A percentile compares a stretch with the other conserved stretches of the same genome.
Evolutionary conservation across 1,284 basidiomycete genomes (phyloP).

Genomic region (Pascua guehoae): DNA sequence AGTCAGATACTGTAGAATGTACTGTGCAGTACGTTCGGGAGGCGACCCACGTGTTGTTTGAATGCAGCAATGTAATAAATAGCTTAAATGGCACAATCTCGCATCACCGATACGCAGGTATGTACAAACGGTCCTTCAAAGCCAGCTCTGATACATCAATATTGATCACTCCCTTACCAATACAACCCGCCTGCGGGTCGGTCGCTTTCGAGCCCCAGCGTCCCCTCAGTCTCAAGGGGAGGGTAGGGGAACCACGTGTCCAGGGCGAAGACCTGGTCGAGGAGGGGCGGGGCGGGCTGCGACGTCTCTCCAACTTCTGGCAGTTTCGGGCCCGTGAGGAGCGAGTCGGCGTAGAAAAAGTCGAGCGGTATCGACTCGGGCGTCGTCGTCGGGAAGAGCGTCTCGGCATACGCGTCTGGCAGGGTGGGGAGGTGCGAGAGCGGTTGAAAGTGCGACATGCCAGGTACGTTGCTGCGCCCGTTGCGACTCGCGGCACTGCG

Average conservation of each 20-base stretch:
- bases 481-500: neutral
- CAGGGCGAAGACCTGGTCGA: conserved; percentile 22
- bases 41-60: too few relatives aligned
- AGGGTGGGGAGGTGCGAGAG: neutral
- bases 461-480: neutral
- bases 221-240: conserved; percentile 19
- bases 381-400: neutral
- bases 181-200: too few relatives aligned
- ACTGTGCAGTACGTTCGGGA: too few relatives aligned
- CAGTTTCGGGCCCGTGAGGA: conserved; percentile 18
- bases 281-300: neutral
- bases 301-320: neutral
- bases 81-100: too few relatives aligned
- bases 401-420: neutral
- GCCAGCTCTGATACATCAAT: too few relatives aligned
- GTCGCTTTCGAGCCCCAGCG: neutral
- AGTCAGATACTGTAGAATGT: too few relatives aligned
- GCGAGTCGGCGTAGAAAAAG: conserved; percentile 39
- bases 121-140: too few relatives aligned
- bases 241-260: conserved; percentile 43
- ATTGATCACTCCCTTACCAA: too few relatives aligned
- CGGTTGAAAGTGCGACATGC: neutral
- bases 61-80: too few relatives aligned
- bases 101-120: too few relatives aligned
- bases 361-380: conserved; percentile 19